Evolutionary conservation across 768 basidiomycete species (phyloP).

Genomic region (Russula sp.): DNA sequence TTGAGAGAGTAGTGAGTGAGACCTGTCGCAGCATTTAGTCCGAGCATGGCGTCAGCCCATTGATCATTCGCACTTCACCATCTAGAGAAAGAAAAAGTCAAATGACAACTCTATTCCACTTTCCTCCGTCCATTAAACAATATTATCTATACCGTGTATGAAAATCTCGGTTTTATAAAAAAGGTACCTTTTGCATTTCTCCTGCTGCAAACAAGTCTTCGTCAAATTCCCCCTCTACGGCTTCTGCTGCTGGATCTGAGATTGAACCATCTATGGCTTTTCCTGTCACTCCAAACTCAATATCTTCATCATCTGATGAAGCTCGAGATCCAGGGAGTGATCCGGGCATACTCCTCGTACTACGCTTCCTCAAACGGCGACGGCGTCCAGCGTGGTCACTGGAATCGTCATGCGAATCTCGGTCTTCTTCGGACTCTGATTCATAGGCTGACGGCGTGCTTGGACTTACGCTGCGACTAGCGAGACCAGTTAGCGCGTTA

Average conservation of each 20-base stretch:
- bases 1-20: no score
- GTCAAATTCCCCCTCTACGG: conserved; percentile 67
- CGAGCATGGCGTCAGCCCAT: no score
- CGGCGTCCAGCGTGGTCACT: conserved; percentile 32
- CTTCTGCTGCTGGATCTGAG: conserved; percentile 50
- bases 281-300: conserved; percentile 28
- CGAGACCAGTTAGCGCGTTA: conserved; percentile 46
- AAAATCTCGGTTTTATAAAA: conserved; percentile 34
- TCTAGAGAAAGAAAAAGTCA: no score
- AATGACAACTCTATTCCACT: no score
- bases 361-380: conserved; percentile 44
- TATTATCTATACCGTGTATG: neutral
- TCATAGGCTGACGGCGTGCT: conserved; percentile 44
- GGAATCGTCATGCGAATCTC: conserved; percentile 33
- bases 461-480: conserved; percentile 36
- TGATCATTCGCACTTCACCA: no score
- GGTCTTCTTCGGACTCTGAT: conserved; percentile 43
- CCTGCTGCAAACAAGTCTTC: conserved; percentile 74
- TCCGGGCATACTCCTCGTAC: conserved; percentile 83
- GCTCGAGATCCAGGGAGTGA: conserved; percentile 42
- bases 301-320: conserved; percentile 41
- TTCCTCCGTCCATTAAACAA: neutral
- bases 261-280: conserved; percentile 28
- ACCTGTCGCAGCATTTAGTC: no score
- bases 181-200: conserved; percentile 77